phyloP scores from a whole-genome alignment of 805 yeast genomes.

The Starmera dryadoides region DNA sequence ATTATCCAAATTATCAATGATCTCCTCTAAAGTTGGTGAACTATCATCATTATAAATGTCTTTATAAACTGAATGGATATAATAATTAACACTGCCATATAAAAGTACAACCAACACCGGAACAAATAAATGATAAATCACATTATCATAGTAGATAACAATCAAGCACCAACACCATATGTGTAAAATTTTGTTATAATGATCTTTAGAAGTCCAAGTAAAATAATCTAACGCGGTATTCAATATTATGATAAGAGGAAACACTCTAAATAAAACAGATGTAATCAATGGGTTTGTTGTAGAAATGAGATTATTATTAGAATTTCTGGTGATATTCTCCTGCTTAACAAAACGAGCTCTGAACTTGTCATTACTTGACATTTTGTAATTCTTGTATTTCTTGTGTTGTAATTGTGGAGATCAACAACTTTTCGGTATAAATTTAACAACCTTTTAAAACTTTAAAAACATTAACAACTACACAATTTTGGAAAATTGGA shows the following conservation, averaged over 20 bases:
- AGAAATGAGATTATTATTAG: conserved; percentile 1
- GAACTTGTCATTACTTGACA: neutral
- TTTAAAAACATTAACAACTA: neutral
- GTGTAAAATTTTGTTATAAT: conserved; percentile 31
- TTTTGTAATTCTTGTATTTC: neutral
- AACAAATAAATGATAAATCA: conserved; percentile 22
- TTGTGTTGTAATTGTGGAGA: neutral
- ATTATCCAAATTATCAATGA: conserved; percentile 35
- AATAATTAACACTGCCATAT: conserved; percentile 35
- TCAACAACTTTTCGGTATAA: neutral
- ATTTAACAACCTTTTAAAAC: neutral
- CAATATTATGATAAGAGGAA: conserved; percentile 35
- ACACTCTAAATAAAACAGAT: conserved; percentile 34
- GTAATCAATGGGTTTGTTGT: conserved; percentile 28
- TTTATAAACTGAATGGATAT: conserved; percentile 32
- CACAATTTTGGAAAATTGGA: too few species aligned
- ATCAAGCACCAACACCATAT: conserved; percentile 27
- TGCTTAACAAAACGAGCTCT: neutral
- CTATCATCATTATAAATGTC: conserved; percentile 31
- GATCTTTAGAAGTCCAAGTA: conserved; percentile 42
- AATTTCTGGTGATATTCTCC: neutral
- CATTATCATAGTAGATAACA: conserved; percentile 31
- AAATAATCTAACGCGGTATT: conserved; percentile 34
- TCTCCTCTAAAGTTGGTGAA: conserved; percentile 41
- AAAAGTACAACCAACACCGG: conserved; percentile 26